Evolutionary conservation across 129 eudicot genomes (phyloP), one percentile per base, ranked within the genome.

Genomic region (Pittosporum tobira): DNA sequence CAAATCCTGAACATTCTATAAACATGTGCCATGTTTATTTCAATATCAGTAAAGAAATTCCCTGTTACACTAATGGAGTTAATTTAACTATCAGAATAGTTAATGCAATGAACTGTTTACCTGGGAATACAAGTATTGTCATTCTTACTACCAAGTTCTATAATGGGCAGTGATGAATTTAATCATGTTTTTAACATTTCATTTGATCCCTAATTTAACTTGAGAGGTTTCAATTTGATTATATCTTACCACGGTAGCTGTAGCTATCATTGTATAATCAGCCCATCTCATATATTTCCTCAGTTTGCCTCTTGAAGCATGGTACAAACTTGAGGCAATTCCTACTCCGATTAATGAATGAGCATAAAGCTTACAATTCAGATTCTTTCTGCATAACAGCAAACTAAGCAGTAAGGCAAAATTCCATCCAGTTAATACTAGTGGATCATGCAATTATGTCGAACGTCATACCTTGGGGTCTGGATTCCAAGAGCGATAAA

Each of bases 261-360:
- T 81, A 23, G 99, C 99, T 48, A 93, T 93, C 88, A 87, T 84
- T 8, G 99, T 73, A 73, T 93, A 93, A 69, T 93, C 99, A 36
- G 87, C 91, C 99, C 99, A 93, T 81, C 99, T 81, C 52, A 93
- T 38, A 62, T 84, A 87, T 82, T 71, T 87, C 75, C 85, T 84
- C 57, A 71, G 49, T 74, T 71, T 81, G 12, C 99, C 99, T 76
- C 79, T 78, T 19, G 99, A 93, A 62, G 94, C 75, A 81, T 93
- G 99, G 68, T 93, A 93, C 64, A 93, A 40, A 72, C 91, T 87
- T 42, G 99, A 93, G 31, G 88, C 86, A 24, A 93, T 67, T 64
- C 99, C 99, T 38, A 93, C 99, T 70, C 99, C 99, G 61, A 93
- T 77, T 54, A 93, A 81, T 14, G 99, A 93, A 77, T 84, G 88